Base-by-base conservation (phyloP, 306 rosid species). In the Dryas drummondii region DNA sequence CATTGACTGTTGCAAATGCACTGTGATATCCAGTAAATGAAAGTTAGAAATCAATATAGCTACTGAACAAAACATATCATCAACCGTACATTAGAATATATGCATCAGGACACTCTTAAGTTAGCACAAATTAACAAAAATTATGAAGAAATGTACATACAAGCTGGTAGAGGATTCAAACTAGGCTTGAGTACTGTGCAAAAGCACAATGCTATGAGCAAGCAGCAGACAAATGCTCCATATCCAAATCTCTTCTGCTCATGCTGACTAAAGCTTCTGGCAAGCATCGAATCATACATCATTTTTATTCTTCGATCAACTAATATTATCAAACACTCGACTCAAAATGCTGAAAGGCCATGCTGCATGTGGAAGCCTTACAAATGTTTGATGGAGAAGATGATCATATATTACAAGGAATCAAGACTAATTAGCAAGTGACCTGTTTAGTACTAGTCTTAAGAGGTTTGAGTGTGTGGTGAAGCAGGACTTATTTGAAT, bases 231-330 rank as follows among this genome's bases (percentile, higher is more conserved):
- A 76, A 90, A 76, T 46, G 96, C 98, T 84, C 91, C 96, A 86
- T 85, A 88, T 78, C 90, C 84, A 41, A 94, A 72, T 56, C 67
- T 89, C 82, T 85, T 94, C 87, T 90, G 96, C 80, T 94, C 97
- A 66, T 84, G 84, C 83, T 81, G 80, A 69, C 90, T 88, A 70
- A 94, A 94, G 89, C 98, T 94, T 83, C 89, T 88, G 42, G 96
- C 79, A 47, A 94, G 76, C 70, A 94, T 79, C 22, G 90, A 73
- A 73, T 94, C 62, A 54, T 94, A 91, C 86, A 79, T 77, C 87
- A 76, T 82, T 64, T 80, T 64, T 53, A 53, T 44, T 59, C 5
- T 77, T 2, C 8, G 1, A 22, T 76, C 42, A 73, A 62, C 63
- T 62, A 73, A 19, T 22, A 26, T 74, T 76, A 46, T 55, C 40